Base-by-base conservation (phyloP, 352 stramenopile species). In the Pythium chondricola region DNA sequence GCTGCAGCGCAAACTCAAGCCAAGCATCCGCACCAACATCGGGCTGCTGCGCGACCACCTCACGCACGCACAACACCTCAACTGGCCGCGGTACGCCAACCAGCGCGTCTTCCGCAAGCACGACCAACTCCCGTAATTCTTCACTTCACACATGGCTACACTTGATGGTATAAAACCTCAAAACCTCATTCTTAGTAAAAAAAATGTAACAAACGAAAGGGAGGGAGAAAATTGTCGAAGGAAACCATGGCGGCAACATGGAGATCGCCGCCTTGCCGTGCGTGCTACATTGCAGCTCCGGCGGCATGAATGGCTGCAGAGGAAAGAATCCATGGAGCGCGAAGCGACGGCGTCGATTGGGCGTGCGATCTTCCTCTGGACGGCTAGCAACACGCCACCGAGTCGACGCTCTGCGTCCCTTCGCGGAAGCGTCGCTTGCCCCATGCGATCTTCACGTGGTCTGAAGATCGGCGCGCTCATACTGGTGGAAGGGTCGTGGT, bases 1-100 rank as follows among this genome's bases (percentile, higher is more conserved):
- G 4, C 56, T 69, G 54, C 74, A 85, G 48, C 69, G 74, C 41
- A 79, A 71, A 42, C 54, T 83, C 24, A 85, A 85, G 41, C 69
- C 74, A 6, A 75, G 69, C 42, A 71, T 85, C 25, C 63, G 66
- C 24, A 74, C 71, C 3, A 71, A 78, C 47, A 71, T 84, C 37
- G 69, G 71, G 3, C 49, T 78, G 5, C 40, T 86, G 30, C 67
- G 74, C n/a, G 71, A 83, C 48, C 71, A 86, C 35, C 56, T 86
- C 21, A 68, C 71, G 11, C 71, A 86, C 36, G 51, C 65, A 0
- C 65, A 75, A 26, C 59, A 73, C 43, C 65, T 83, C 24, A 66
- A 69, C 42, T 86, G 74, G 74, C 74, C 71, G 20, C 60, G 61
- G 16, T 72, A 83, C 30, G 61, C 69, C 20, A 46, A 65, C 41